Evolutionary conservation across 2,329 filamentous ascomycete species (phyloP).

Genomic region (Beauveria asiatica): DNA sequence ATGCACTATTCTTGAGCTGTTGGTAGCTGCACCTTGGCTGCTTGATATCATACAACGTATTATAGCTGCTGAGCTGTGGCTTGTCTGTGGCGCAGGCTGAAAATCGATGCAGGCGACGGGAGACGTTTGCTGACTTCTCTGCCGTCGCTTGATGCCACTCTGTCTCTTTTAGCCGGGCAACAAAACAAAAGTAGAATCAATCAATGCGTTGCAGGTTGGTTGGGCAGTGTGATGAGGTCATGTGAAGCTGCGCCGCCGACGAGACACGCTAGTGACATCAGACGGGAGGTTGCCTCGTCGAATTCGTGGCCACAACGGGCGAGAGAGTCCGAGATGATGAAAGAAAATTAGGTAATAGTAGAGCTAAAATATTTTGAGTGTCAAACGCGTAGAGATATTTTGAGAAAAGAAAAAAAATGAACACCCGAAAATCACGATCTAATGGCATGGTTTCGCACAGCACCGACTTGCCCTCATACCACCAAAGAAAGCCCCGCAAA

Average conservation of each 20-base stretch:
- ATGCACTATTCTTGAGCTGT: not conserved
- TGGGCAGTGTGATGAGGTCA: conserved; percentile 1
- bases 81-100: not conserved
- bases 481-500: not conserved
- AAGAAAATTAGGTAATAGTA: not conserved
- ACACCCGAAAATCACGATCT: not conserved
- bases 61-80: not conserved
- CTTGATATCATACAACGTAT: too few relatives aligned
- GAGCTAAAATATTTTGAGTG: too few relatives aligned
- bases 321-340: not conserved
- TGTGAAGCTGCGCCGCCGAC: not conserved
- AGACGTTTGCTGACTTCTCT: not conserved
- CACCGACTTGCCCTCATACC: not conserved
- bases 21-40: too few relatives aligned
- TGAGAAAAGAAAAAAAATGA: not conserved
- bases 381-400: too few relatives aligned
- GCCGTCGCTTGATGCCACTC: not conserved
- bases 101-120: not conserved
- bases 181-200: not conserved
- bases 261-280: not conserved
- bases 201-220: not conserved
- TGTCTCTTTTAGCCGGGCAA: not conserved
- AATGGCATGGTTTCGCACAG: not conserved
- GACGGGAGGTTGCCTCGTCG: not conserved
- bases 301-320: not conserved